These are phyloP conservation scores for Tulasnella sp. DNA, from an alignment of 768 basidiomycete species.

Conservation along the genomic window DNA sequence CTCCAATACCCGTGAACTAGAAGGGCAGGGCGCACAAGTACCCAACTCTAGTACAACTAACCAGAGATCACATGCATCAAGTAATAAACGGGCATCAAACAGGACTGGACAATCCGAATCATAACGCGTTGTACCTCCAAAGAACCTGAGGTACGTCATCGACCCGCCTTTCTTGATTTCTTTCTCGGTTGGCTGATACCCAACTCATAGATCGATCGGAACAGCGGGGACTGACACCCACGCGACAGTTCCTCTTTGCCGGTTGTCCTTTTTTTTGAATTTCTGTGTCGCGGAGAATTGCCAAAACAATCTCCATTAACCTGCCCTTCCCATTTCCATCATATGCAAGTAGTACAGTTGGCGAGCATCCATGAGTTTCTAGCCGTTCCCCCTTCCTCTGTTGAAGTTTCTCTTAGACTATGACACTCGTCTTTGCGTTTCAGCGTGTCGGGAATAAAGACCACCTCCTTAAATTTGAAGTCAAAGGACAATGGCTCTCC, in stretches of 20 bases:
- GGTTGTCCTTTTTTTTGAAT: slow-evolving; percentile 6
- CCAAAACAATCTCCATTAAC: too few relatives aligned
- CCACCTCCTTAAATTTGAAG: too few relatives aligned
- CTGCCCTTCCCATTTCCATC: too few relatives aligned
- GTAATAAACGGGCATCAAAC: neutral
- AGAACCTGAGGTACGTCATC: slow-evolving; percentile 2
- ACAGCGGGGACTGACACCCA: slow-evolving; percentile 10
- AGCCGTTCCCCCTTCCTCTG: too few relatives aligned
- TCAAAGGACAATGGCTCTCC: too few relatives aligned
- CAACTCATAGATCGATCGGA: slow-evolving; percentile 1
- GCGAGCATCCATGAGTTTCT: too few relatives aligned
- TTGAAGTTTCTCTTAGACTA: too few relatives aligned
- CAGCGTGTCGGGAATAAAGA: too few relatives aligned
- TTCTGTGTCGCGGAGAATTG: neutral
- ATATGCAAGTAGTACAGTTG: too few relatives aligned
- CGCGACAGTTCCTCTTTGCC: slow-evolving; percentile 9
- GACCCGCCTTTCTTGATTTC: slow-evolving; percentile 10
- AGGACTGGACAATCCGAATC: neutral
- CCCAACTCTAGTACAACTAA: neutral
- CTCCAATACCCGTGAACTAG: neutral
- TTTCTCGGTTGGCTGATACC: neutral
- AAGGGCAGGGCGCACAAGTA: neutral
- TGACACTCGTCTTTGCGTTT: too few relatives aligned
- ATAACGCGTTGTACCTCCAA: neutral
- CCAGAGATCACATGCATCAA: neutral